Evolutionary conservation across 306 rosid species (phyloP), one percentile per base, ranked within the genome.

Genomic region (Dalbergia cultrata): DNA sequence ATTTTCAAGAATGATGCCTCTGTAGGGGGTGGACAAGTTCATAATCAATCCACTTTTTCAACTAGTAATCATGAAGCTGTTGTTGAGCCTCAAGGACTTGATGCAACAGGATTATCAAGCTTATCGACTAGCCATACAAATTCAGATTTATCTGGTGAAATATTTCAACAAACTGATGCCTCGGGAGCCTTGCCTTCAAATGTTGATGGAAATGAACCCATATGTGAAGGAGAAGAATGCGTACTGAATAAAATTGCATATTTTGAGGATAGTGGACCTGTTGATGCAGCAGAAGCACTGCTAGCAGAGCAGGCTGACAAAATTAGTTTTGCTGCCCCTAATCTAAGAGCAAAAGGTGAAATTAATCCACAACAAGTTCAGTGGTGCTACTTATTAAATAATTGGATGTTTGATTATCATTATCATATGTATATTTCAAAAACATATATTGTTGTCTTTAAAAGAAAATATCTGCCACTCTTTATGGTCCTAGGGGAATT

Each of bases 211-310:
- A 86, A 85, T 81, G 99, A 96, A 86, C 99, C 99, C 87, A 86
- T 96, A 21, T 96, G 93, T 84, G 99, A 93, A 88, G 99, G 99
- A 76, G 99, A 96, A 84, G 99, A 93, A 81, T 71, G 93, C 78
- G 92, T 96, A 75, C 61, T 90, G 87, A 90, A 90, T 75, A 73
- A 88, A 64, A 82, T 81, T 72, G 58, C 65, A 26, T 80, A 80
- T 63, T 85, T 83, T 75, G 95, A 87, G 80, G 86, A 88, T 47
- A 84, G 84, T 63, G 99, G 93, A 80, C 98, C 98, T 63, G 90
- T 96, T 17, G 93, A 96, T 86, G 99, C 92, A 86, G 98, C 98
- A 63, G 99, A 96, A 85, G 80, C 75, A 60, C 82, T 93, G 70
- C 97, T 96, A 72, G 92, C 94, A 19, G 88, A 93, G 74, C 98